Percentiles rank a stretch among this genome's conserved stretches.
Conservation (phyloP, 2,329 filamentous ascomycete species). For the Lecanosticta acicola region DNA sequence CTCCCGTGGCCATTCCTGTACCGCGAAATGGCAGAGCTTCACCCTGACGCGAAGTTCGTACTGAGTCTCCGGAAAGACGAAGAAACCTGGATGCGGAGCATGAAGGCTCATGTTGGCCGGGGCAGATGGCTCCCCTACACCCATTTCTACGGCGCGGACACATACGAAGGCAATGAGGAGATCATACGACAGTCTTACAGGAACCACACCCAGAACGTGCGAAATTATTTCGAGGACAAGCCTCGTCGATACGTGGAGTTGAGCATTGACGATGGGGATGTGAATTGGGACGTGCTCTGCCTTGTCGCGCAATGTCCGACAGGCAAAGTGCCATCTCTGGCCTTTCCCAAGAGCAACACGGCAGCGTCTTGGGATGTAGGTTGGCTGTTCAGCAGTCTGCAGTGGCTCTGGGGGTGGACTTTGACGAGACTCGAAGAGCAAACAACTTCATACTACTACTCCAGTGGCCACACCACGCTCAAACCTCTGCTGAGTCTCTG, state of each 20-base stretch:
- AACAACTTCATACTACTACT: slow-evolving; percentile 21
- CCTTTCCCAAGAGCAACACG: slow-evolving; percentile 26
- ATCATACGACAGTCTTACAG: slow-evolving; percentile 21
- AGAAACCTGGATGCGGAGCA: slow-evolving; percentile 27
- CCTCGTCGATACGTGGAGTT: slow-evolving; percentile 20
- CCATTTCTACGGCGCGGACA: slow-evolving; percentile 24
- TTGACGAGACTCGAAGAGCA: slow-evolving; percentile 27
- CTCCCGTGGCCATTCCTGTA: slow-evolving; percentile 29
- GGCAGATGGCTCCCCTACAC: slow-evolving; percentile 24
- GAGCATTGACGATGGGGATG: slow-evolving; percentile 21
- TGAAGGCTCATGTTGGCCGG: slow-evolving; percentile 25
- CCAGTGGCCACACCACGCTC: slow-evolving; percentile 13
- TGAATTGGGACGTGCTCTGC: slow-evolving; percentile 23
- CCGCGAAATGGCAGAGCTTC: slow-evolving; percentile 25
- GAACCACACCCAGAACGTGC: slow-evolving; percentile 21
- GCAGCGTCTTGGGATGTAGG: slow-evolving; percentile 26
- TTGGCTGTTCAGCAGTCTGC: slow-evolving; percentile 17
- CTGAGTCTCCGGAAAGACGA: slow-evolving; percentile 28
- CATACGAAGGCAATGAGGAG: slow-evolving; percentile 21
- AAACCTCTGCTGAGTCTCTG: slow-evolving; percentile 16
- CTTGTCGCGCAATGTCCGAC: slow-evolving; percentile 18
- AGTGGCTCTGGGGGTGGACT: slow-evolving; percentile 25
- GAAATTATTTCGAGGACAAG: slow-evolving; percentile 20
- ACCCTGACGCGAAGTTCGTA: slow-evolving; percentile 28
- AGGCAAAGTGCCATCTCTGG: slow-evolving; percentile 11